A percentile compares a stretch with the other conserved stretches of the same genome.
phyloP scores from a whole-genome alignment of 345 rosid species.

The Salix arbutifolia region DNA sequence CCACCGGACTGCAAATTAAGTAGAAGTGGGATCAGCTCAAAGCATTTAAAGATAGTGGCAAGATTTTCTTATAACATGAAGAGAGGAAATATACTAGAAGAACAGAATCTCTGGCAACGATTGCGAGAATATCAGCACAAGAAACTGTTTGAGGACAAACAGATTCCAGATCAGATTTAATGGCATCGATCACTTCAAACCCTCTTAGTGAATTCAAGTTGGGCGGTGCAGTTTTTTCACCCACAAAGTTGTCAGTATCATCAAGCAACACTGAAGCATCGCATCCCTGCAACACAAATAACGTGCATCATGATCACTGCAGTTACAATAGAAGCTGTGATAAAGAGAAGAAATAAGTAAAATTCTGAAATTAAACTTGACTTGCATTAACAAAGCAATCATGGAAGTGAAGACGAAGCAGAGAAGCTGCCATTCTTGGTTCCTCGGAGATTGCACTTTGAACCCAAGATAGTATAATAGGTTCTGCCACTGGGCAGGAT shows the following conservation, averaged over 20 bases:
- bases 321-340: neutral
- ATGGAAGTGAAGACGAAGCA: slow-evolving; percentile 19
- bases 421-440: slow-evolving; percentile 18
- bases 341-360: neutral
- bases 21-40: neutral
- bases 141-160: slow-evolving; percentile 77
- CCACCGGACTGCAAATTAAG: slow-evolving; percentile 61
- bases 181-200: slow-evolving; percentile 68
- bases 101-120: slow-evolving; percentile 73
- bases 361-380: neutral
- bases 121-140: slow-evolving; percentile 85
- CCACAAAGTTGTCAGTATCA: slow-evolving; percentile 49
- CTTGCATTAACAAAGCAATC: slow-evolving; percentile 21
- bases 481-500: slow-evolving; percentile 67
- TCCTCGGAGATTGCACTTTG: slow-evolving; percentile 44
- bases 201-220: slow-evolving; percentile 82
- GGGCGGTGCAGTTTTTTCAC: slow-evolving; percentile 80
- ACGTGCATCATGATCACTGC: neutral
- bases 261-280: slow-evolving; percentile 79
- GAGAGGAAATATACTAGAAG: slow-evolving; percentile 35
- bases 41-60: neutral
- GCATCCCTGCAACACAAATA: slow-evolving; percentile 58
- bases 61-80: neutral
- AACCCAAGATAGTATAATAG: slow-evolving; percentile 57
- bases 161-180: slow-evolving; percentile 62